Evolutionary conservation across 192 early-diverging fungal species (phyloP).

Genomic region (Coemansia sp.): DNA sequence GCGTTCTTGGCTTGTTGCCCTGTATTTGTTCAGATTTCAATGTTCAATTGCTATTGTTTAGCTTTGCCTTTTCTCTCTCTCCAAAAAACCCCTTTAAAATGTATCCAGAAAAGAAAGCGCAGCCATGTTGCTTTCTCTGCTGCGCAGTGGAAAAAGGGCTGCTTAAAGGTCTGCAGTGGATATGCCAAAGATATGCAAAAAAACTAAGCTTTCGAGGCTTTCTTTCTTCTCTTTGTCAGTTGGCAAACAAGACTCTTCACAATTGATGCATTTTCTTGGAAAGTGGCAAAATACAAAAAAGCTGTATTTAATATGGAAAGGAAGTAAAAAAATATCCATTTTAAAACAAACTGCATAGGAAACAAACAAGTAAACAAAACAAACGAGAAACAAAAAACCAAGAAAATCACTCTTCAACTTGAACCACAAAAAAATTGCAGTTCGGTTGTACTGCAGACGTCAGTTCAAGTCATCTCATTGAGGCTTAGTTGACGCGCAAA

Average conservation of each 20-base stretch:
- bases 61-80: no score
- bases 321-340: neutral
- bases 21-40: no score
- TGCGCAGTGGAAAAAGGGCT: neutral
- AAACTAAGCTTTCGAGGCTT: neutral
- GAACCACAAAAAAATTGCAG: neutral
- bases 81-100: no score
- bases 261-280: neutral
- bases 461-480: neutral
- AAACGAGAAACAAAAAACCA: slow-evolving; percentile 8
- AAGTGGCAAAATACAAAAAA: neutral
- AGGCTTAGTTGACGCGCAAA: slow-evolving; percentile 39
- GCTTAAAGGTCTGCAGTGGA: neutral
- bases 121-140: neutral
- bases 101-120: no score
- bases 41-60: no score
- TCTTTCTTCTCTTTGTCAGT: neutral
- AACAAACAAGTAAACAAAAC: neutral
- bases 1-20: no score
- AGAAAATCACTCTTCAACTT: neutral
- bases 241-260: no score
- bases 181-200: neutral
- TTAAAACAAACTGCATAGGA: neutral
- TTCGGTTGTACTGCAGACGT: slow-evolving; percentile 7
- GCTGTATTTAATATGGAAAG: neutral